Evolutionary conservation across 169 alveolate genomes (phyloP).

Genomic region (Plasmodium berghei): DNA sequence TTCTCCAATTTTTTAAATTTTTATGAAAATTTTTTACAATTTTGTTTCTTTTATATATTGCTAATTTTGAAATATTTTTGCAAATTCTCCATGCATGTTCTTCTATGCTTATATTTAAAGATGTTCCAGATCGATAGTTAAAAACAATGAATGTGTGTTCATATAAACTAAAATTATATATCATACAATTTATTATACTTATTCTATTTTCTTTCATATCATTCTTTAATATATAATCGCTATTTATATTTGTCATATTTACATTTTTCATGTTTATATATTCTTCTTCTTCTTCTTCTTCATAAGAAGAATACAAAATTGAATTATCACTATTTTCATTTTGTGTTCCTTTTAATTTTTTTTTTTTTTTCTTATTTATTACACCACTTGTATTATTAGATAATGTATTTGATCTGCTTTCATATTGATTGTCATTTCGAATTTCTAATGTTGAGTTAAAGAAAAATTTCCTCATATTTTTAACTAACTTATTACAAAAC

Average conservation of each 20-base stretch:
- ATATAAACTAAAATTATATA: slow-evolving; percentile 77
- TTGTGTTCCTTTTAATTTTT: too few relatives aligned
- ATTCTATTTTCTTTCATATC: slow-evolving; percentile 73
- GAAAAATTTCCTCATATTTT: too few relatives aligned
- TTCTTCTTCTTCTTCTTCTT: not conserved
- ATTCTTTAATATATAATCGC: not conserved
- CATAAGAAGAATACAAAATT: not conserved
- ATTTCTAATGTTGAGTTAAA: too few relatives aligned
- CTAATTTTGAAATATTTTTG: slow-evolving; percentile 78
- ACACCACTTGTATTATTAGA: too few relatives aligned
- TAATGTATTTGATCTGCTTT: too few relatives aligned
- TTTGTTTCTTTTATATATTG: slow-evolving; percentile 78
- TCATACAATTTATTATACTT: slow-evolving; percentile 79
- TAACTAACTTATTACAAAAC: too few relatives aligned
- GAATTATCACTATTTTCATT: too few relatives aligned
- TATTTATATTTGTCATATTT: not conserved
- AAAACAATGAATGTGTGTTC: slow-evolving; percentile 78
- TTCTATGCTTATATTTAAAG: slow-evolving; percentile 78
- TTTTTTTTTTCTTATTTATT: too few relatives aligned
- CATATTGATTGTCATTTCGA: too few relatives aligned
- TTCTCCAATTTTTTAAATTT: slow-evolving; percentile 78
- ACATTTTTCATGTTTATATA: not conserved
- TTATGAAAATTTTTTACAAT: slow-evolving; percentile 67
- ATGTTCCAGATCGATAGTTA: slow-evolving; percentile 78
- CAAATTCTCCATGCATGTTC: slow-evolving; percentile 77